These are phyloP conservation scores for Neoascochyta sp. DNA, from an alignment of 2,329 filamentous ascomycete species.

Conservation along the genomic window DNA sequence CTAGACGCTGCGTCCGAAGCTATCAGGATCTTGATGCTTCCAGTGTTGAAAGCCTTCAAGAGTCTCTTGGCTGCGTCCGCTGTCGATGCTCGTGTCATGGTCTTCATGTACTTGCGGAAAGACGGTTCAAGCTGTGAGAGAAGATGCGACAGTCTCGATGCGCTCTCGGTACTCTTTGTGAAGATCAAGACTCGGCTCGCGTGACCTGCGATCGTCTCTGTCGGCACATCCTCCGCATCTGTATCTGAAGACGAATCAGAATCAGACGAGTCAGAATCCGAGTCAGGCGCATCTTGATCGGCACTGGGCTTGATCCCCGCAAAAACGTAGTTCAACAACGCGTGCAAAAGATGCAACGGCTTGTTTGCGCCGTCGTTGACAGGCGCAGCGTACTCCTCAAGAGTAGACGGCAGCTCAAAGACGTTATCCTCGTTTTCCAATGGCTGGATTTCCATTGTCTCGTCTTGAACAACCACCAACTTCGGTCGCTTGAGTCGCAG, in stretches of 20 bases:
- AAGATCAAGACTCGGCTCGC: conserved; percentile 66
- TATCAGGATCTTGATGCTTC: conserved; percentile 69
- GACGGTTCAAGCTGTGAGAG: conserved; percentile 63
- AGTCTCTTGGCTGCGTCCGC: conserved; percentile 66
- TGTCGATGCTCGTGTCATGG: conserved; percentile 74
- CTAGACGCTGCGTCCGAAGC: conserved; percentile 91
- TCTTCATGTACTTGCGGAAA: conserved; percentile 58
- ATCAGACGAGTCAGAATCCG: conserved; percentile 6
- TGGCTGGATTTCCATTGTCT: conserved; percentile 19
- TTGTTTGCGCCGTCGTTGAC: conserved; percentile 52
- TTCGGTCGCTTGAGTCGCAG: conserved; percentile 70
- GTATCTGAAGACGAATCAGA: conserved; percentile 15
- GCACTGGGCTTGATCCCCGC: conserved; percentile 9
- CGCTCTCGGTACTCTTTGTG: conserved; percentile 83
- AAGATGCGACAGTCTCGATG: conserved; percentile 79
- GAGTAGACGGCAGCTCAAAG: conserved; percentile 55
- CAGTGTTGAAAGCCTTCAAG: conserved; percentile 61
- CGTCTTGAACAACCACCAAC: conserved; percentile 68
- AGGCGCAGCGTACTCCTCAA: conserved; percentile 48
- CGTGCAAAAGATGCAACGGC: conserved; percentile 77
- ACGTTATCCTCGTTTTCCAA: conserved; percentile 29
- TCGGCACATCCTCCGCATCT: conserved; percentile 7
- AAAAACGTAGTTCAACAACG: conserved; percentile 59
- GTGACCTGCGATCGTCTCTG: conserved; percentile 15
- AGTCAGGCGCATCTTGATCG: conserved; percentile 15